Base-by-base conservation (phyloP, 768 basidiomycete genomes). In the Austroboletus eburneus region DNA sequence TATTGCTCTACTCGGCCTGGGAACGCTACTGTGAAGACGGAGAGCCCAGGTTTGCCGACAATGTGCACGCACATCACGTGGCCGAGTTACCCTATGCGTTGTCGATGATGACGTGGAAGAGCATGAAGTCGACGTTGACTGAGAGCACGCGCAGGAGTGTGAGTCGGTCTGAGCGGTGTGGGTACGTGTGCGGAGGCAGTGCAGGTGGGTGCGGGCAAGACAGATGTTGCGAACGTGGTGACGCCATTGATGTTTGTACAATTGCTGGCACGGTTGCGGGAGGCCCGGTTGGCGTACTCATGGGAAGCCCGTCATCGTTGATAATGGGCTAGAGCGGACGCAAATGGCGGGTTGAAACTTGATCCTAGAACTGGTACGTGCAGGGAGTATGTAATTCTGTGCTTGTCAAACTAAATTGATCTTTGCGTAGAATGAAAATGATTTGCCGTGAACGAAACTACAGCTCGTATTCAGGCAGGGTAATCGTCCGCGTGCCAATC, bases 1-100 rank as follows among this genome's bases (percentile, higher is more conserved):
- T 97, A 44, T 80, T 87, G 4, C 67, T 96, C 27, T 98, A 97
- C 66, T 79, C 87, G 5, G 76, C 93, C 0, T 97, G 94, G 91
- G 87, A 88, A 32, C 72, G 79, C 9, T 91, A 91, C 67, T 81
- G 80, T 46, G 85, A 90, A 50, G 80, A 85, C 37, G 69, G 68
- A 4, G 59, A 73, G 4, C 69, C 34, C 13, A 27, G 27, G 5
- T 27, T 27, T 5, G 34, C 72, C 17, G 54, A 51, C n/a, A 45
- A 48, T 21, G 50, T 29, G 30, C 56, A 49, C 0, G 42, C n/a
- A 52, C 12, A 32, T 7, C 14, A 23, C 7, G 38, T 34, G 8
- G 30, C 9, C 8, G 57, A 52, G 17, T 59, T 54, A 9, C 55
- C 58, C 16, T 62, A 55, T 49, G 52, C 64, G 25, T 37, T 56